These are phyloP conservation scores for Berberis thunbergii DNA, from an alignment of 164 flowering plant species.

Conservation along the genomic window DNA sequence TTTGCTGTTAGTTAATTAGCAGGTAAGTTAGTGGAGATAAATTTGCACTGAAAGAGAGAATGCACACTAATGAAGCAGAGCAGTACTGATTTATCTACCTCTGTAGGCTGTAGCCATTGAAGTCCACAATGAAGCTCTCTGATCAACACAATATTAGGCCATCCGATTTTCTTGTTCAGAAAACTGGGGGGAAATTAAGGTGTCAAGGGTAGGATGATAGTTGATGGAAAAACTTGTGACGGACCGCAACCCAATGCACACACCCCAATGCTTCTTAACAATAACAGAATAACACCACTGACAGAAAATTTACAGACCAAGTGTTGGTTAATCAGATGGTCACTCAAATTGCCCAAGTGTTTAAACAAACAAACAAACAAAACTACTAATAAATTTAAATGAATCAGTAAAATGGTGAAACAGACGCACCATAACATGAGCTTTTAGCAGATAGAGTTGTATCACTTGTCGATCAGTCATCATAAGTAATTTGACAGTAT, in stretches of 20 bases:
- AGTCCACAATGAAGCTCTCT: neutral
- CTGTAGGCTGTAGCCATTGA: neutral
- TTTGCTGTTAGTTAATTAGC: neutral
- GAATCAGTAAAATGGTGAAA: no score
- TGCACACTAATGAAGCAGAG: neutral
- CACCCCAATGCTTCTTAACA: neutral
- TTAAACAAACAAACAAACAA: no score
- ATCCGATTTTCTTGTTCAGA: neutral
- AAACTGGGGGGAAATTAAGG: neutral
- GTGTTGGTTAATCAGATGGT: no score
- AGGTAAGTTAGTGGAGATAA: neutral
- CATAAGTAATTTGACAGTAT: no score
- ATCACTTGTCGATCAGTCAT: no score
- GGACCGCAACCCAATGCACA: conserved; percentile 11
- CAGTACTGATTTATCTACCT: neutral
- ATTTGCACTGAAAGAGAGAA: neutral
- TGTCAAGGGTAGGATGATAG: neutral
- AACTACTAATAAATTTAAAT: no score
- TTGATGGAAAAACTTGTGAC: neutral
- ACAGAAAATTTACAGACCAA: no score
- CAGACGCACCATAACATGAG: no score
- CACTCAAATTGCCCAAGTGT: no score
- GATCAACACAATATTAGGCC: neutral
- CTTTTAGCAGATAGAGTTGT: no score
- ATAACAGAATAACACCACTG: conserved; percentile 4